phyloP scores from a whole-genome alignment of 495 filamentous ascomycete species.

The Trichoderma erinaceum region DNA sequence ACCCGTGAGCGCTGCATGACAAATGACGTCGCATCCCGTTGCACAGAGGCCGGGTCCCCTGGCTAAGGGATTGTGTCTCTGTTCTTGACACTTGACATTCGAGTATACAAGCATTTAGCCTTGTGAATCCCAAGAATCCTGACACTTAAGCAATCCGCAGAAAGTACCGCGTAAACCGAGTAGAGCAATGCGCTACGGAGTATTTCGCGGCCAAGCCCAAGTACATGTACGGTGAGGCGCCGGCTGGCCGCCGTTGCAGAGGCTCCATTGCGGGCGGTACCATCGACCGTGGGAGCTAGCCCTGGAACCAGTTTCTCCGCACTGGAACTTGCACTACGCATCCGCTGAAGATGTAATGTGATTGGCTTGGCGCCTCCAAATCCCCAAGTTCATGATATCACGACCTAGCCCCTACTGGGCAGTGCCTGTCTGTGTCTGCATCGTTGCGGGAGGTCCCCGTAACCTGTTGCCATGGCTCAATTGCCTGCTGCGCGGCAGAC shows the following conservation, averaged over 20 bases:
- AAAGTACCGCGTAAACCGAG: too few species aligned
- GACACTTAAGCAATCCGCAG: too few species aligned
- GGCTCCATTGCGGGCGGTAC: background rate
- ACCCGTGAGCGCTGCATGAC: background rate
- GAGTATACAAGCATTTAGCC: too few species aligned
- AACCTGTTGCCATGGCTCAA: background rate
- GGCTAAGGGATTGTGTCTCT: background rate
- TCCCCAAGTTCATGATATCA: background rate
- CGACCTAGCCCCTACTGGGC: background rate
- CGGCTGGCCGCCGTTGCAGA: background rate
- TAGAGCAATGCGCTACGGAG: too few species aligned
- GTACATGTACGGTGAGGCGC: too few species aligned
- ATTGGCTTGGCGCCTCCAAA: background rate
- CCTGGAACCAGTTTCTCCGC: background rate
- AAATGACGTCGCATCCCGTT: conserved; percentile 8
- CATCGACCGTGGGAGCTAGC: background rate
- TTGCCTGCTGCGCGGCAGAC: background rate
- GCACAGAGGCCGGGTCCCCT: background rate
- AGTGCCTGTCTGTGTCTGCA: background rate
- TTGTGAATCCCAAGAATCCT: too few species aligned
- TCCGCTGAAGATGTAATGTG: background rate
- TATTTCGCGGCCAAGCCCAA: too few species aligned
- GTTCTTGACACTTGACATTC: background rate
- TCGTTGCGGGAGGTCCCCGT: background rate
- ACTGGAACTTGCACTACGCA: background rate